Conservation (phyloP, 352 stramenopile genomes). For the Globisporangium mamillatum region DNA sequence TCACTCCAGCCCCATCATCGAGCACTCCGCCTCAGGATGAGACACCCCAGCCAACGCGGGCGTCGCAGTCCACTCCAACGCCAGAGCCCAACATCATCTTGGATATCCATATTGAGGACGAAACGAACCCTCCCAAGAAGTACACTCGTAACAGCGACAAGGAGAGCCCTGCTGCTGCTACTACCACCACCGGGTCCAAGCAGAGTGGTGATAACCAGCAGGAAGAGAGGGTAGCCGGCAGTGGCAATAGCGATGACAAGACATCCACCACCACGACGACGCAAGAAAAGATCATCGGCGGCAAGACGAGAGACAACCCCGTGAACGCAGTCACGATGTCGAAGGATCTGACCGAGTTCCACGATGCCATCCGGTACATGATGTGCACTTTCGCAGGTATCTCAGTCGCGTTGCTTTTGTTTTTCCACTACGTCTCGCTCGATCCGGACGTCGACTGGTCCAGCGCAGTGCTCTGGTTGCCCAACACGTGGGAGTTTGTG, state of each 20-base stretch:
- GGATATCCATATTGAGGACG: conserved; percentile 13
- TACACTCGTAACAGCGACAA: conserved; percentile 14
- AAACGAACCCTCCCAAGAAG: conserved; percentile 11
- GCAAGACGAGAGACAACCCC: conserved; percentile 41
- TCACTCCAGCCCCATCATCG: not conserved
- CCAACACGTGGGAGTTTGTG: conserved; percentile 77
- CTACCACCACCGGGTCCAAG: not conserved
- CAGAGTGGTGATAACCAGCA: not conserved
- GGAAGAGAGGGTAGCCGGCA: not conserved
- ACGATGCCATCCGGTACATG: conserved; percentile 51
- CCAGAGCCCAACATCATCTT: conserved; percentile 16
- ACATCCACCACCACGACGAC: not conserved
- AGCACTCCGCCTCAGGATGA: not conserved
- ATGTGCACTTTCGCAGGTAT: conserved; percentile 57
- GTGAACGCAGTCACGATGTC: conserved; percentile 47
- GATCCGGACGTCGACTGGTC: conserved; percentile 41
- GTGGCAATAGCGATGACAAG: not conserved
- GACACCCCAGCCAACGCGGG: not conserved
- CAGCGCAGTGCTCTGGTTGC: conserved; percentile 41
- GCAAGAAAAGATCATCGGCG: conserved; percentile 36
- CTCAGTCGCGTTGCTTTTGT: conserved; percentile 53
- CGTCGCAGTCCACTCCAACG: not conserved
- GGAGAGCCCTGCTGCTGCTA: not conserved
- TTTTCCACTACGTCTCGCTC: conserved; percentile 63
- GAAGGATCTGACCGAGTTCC: conserved; percentile 31